Percentiles rank a stretch among this genome's conserved stretches.
These are phyloP conservation scores for Alternaria sp. DNA, from an alignment of 2,329 filamentous ascomycete genomes.

Conservation along the genomic window DNA sequence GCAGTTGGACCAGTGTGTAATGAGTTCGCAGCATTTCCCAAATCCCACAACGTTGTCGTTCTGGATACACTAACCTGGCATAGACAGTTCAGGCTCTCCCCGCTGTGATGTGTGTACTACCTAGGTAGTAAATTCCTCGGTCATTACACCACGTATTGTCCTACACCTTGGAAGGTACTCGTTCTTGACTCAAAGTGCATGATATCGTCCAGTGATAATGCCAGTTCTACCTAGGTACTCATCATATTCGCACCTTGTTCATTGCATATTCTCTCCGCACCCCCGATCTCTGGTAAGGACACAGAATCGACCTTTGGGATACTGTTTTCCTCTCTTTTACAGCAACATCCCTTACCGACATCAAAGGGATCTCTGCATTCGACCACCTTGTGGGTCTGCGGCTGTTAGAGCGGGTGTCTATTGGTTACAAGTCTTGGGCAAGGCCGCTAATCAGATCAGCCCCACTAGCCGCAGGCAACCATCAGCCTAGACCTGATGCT, in stretches of 20 bases:
- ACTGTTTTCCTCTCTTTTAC: neutral
- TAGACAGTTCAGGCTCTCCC: neutral
- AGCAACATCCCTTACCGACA: neutral
- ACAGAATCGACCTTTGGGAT: neutral
- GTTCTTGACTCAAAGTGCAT: too few species aligned
- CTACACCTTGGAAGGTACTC: neutral
- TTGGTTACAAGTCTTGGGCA: neutral
- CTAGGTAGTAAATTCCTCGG: neutral
- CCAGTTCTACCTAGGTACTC: too few species aligned
- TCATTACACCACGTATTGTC: neutral
- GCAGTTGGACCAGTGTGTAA: neutral
- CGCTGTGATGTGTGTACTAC: neutral
- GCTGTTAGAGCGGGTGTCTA: neutral
- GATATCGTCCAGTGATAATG: too few species aligned
- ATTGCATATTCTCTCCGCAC: neutral
- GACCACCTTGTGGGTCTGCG: neutral
- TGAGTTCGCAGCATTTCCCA: neutral
- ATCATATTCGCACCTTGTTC: too few species aligned
- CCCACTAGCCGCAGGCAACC: conserved; percentile 1
- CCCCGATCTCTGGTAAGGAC: neutral
- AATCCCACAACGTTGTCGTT: neutral
- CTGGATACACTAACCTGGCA: neutral
- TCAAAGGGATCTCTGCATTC: neutral
- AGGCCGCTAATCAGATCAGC: neutral
- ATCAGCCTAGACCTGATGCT: neutral